Evolutionary conservation across 163 green algal genomes (phyloP).

Genomic region (Scenedesmus sp.): DNA sequence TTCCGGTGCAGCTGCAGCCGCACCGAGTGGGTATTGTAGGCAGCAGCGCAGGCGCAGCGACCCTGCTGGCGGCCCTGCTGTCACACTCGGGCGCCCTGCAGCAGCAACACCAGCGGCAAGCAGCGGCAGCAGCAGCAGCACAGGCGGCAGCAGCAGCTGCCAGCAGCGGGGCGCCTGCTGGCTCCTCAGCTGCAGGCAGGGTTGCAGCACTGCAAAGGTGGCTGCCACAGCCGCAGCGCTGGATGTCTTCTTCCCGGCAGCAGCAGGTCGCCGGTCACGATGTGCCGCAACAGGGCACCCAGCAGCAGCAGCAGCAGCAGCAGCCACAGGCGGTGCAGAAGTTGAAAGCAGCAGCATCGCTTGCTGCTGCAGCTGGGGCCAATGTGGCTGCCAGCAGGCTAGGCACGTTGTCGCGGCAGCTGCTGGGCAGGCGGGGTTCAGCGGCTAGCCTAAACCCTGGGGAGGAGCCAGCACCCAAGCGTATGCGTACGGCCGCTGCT

Average conservation of each 20-base stretch:
- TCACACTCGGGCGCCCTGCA: slow-evolving; percentile 25
- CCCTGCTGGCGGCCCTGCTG: slow-evolving; percentile 28
- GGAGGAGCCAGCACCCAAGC: slow-evolving; percentile 5
- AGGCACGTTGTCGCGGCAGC: slow-evolving; percentile 27
- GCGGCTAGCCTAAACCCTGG: background rate
- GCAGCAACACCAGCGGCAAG: slow-evolving; percentile 18
- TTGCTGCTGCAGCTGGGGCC: slow-evolving; percentile 41
- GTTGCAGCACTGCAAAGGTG: slow-evolving; percentile 27
- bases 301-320: slow-evolving; percentile 20
- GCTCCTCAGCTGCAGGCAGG: slow-evolving; percentile 4
- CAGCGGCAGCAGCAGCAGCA: slow-evolving; percentile 11
- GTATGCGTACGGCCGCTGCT: slow-evolving; percentile 15
- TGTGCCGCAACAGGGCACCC: background rate
- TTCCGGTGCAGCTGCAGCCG: slow-evolving; percentile 30
- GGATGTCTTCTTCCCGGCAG: background rate
- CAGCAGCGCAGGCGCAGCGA: slow-evolving; percentile 11
- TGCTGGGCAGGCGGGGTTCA: slow-evolving; percentile 9
- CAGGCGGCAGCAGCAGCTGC: background rate
- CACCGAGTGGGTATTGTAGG: slow-evolving; percentile 9
- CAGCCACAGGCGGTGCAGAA: slow-evolving; percentile 10
- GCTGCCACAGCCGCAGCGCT: slow-evolving; percentile 37
- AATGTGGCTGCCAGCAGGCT: slow-evolving; percentile 25
- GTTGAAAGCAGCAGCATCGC: slow-evolving; percentile 15
- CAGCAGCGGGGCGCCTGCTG: background rate
- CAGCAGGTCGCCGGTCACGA: background rate